Evolutionary conservation across 768 basidiomycete genomes (phyloP).

Genomic region (Asterophora parasitica): DNA sequence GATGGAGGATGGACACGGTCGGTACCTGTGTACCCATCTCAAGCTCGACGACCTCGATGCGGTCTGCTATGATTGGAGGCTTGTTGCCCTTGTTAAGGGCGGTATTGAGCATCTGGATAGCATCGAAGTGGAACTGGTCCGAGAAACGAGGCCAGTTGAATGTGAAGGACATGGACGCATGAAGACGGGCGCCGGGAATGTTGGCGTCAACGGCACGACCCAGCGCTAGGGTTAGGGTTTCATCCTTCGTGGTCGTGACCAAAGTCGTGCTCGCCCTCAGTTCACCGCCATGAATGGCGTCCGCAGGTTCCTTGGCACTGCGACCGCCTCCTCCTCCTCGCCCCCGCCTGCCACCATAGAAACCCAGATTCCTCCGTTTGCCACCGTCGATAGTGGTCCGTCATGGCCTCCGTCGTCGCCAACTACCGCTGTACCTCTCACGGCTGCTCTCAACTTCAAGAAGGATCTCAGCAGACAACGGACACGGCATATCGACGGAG

Average conservation of each 20-base stretch:
- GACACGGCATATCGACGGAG: conserved; percentile 20
- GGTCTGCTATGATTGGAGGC: conserved; percentile 95
- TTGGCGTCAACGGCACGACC: conserved; percentile 3
- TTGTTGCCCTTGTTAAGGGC: conserved; percentile 97
- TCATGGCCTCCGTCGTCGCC: conserved; percentile 44
- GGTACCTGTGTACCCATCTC: conserved; percentile 97
- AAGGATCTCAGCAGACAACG: conserved; percentile 41
- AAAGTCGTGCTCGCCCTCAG: too few species aligned
- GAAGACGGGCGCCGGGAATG: neutral
- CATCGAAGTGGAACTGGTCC: conserved; percentile 94
- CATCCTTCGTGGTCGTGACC: neutral
- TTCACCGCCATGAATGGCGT: conserved; percentile 60
- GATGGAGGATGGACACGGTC: neutral
- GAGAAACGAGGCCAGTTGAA: conserved; percentile 98
- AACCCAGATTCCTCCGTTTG: conserved; percentile 18
- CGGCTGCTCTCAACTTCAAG: conserved; percentile 45
- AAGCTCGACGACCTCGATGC: conserved; percentile 96
- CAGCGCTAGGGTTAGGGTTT: conserved; percentile 20
- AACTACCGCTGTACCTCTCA: conserved; percentile 26
- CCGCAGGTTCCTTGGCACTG: conserved; percentile 55
- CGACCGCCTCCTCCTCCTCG: conserved; percentile 22
- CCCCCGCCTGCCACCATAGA: conserved; percentile 19
- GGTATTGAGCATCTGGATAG: conserved; percentile 94
- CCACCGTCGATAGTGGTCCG: conserved; percentile 27
- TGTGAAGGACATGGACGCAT: conserved; percentile 69